These are phyloP conservation scores for Plenodomus lindquistii DNA, from an alignment of 2,329 filamentous ascomycete species.

Conservation along the genomic window DNA sequence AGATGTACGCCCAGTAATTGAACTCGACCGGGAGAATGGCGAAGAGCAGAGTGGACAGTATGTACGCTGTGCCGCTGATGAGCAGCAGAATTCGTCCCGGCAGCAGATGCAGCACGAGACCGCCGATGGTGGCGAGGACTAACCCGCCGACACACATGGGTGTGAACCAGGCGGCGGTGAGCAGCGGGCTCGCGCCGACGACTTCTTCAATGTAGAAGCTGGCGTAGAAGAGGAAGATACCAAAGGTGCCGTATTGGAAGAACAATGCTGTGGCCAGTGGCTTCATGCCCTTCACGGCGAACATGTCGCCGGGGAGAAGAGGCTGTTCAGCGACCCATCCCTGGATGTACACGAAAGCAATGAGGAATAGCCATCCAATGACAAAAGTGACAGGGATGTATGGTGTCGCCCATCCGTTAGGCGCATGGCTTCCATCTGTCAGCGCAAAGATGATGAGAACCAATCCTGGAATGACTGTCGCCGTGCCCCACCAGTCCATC, in stretches of 20 bases:
- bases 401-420: constrained; percentile 71
- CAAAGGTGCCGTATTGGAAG: constrained; percentile 52
- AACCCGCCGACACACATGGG: constrained; percentile 44
- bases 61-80: constrained; percentile 35
- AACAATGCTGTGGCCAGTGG: constrained; percentile 39
- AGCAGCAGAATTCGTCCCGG: constrained; percentile 39
- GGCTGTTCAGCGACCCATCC: constrained; percentile 70
- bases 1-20: constrained; percentile 45
- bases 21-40: constrained; percentile 37
- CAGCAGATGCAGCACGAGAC: constrained; percentile 41
- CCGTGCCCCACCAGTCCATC: constrained; percentile 46
- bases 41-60: constrained; percentile 39
- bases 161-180: constrained; percentile 41
- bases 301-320: constrained; percentile 70
- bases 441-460: constrained; percentile 75
- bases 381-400: constrained; percentile 71
- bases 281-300: constrained; percentile 69
- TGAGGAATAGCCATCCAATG: constrained; percentile 64
- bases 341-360: constrained; percentile 69
- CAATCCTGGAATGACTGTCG: constrained; percentile 55
- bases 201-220: constrained; percentile 44
- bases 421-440: constrained; percentile 71
- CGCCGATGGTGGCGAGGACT: constrained; percentile 38
- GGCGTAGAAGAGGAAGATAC: constrained; percentile 45
- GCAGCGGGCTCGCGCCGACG: constrained; percentile 31